phyloP scores from a whole-genome alignment of 1,284 basidiomycete genomes.

The Phenoliferia sp. region DNA sequence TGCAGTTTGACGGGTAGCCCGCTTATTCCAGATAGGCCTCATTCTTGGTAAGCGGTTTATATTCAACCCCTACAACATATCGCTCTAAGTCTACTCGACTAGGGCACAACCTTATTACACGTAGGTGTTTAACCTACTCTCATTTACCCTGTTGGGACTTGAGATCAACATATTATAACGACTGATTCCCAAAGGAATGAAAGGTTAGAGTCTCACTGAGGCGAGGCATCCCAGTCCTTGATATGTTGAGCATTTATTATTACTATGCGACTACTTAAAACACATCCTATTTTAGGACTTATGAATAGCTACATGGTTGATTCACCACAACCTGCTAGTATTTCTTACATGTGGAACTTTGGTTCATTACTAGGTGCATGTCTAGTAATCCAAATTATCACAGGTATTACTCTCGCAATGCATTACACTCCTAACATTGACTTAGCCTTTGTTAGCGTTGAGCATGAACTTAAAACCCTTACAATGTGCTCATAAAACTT shows the following conservation, averaged over 20 bases:
- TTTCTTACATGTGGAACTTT: slow-evolving; percentile 44
- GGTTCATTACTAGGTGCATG: slow-evolving; percentile 43
- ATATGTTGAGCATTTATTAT: slow-evolving; percentile 8
- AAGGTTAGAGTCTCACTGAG: background rate
- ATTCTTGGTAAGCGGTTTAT: background rate
- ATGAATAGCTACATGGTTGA: slow-evolving; percentile 42
- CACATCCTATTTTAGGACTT: slow-evolving; percentile 39
- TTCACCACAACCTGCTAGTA: slow-evolving; percentile 43
- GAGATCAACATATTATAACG: background rate
- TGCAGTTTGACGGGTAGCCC: background rate
- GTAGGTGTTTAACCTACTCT: background rate
- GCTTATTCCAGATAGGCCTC: background rate
- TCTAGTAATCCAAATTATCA: slow-evolving; percentile 43
- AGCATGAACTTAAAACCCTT: slow-evolving; percentile 30
- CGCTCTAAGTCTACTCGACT: background rate
- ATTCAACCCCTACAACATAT: background rate
- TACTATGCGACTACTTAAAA: slow-evolving; percentile 41
- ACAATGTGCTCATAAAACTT: background rate
- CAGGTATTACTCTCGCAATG: slow-evolving; percentile 42
- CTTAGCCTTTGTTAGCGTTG: slow-evolving; percentile 40
- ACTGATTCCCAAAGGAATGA: background rate
- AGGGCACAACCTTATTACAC: background rate
- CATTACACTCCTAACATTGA: slow-evolving; percentile 42
- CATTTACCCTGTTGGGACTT: too few relatives aligned
- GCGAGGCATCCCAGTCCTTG: background rate